phyloP scores from a whole-genome alignment of 2,329 filamentous ascomycete genomes.

The Penicillium brevicompactum region DNA sequence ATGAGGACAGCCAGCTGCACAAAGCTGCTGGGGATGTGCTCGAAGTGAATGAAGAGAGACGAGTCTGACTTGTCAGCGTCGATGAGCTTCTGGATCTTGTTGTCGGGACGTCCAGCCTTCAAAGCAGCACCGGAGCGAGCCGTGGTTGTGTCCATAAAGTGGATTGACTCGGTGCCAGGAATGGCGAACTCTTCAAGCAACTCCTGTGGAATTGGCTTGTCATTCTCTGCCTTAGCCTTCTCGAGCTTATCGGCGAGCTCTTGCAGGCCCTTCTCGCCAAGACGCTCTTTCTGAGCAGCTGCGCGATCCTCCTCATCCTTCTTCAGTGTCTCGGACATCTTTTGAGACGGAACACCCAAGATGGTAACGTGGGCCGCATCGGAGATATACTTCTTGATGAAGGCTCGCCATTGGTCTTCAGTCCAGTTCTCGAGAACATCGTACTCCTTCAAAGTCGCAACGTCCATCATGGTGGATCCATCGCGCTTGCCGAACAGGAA shows the following conservation, averaged over 20 bases:
- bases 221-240: constrained; percentile 83
- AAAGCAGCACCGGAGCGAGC: constrained; percentile 79
- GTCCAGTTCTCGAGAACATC: constrained; percentile 77
- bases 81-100: constrained; percentile 72
- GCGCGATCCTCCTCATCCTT: constrained; percentile 77
- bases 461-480: constrained; percentile 70
- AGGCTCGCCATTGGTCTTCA: constrained; percentile 80
- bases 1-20: constrained; percentile 81
- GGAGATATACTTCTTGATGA: constrained; percentile 79
- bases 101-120: constrained; percentile 67
- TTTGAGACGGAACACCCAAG: constrained; percentile 80
- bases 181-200: constrained; percentile 82
- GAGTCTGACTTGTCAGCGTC: constrained; percentile 66
- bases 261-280: constrained; percentile 81
- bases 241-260: constrained; percentile 75
- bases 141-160: constrained; percentile 87
- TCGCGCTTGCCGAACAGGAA: constrained; percentile 87
- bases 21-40: constrained; percentile 91
- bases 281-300: constrained; percentile 72
- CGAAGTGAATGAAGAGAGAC: constrained; percentile 95
- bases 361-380: constrained; percentile 87
- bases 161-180: constrained; percentile 84
- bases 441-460: constrained; percentile 57
- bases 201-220: constrained; percentile 78
- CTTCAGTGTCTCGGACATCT: constrained; percentile 79